phyloP scores from a whole-genome alignment of 805 yeast species.

The Lipomyces spencermartinsiae region DNA sequence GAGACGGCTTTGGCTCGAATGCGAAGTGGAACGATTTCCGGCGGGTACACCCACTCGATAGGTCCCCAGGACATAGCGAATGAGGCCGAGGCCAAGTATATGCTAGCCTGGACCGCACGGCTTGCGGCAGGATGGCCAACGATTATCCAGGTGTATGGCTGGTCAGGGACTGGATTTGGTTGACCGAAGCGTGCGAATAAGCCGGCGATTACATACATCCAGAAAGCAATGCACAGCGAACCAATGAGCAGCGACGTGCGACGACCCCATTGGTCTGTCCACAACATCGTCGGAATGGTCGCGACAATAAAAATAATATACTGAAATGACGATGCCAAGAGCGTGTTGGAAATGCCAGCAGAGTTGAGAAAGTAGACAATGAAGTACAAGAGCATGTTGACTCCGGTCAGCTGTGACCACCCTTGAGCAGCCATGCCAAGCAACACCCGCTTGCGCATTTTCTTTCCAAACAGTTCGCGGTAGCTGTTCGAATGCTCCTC shows the following conservation, averaged over 20 bases:
- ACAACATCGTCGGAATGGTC: constrained; percentile 63
- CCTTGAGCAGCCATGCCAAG: constrained; percentile 19
- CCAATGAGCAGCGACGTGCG: constrained; percentile 23
- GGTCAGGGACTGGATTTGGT: no score
- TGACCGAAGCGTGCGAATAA: no score
- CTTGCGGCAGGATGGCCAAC: constrained; percentile 49
- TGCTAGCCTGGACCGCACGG: constrained; percentile 58
- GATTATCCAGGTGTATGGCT: no score
- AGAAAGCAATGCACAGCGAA: constrained; percentile 15
- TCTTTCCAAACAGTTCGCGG: constrained; percentile 20
- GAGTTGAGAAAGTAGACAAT: constrained; percentile 58
- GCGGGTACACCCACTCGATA: constrained; percentile 32
- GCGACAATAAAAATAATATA: constrained; percentile 43
- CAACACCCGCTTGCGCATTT: constrained; percentile 9
- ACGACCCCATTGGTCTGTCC: constrained; percentile 49
- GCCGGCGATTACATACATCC: constrained; percentile 10
- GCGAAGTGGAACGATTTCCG: constrained; percentile 66
- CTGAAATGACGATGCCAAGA: constrained; percentile 55
- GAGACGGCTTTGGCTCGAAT: constrained; percentile 28
- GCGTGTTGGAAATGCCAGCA: constrained; percentile 56
- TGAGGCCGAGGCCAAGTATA: constrained; percentile 73
- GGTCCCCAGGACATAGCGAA: constrained; percentile 89
- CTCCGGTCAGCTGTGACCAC: constrained; percentile 28
- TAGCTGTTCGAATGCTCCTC: not conserved
- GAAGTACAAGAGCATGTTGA: constrained; percentile 51